Percentiles rank a stretch among this genome's conserved stretches.
phyloP scores from a whole-genome alignment of 331 rosid genomes.

The Quercus lobata region DNA sequence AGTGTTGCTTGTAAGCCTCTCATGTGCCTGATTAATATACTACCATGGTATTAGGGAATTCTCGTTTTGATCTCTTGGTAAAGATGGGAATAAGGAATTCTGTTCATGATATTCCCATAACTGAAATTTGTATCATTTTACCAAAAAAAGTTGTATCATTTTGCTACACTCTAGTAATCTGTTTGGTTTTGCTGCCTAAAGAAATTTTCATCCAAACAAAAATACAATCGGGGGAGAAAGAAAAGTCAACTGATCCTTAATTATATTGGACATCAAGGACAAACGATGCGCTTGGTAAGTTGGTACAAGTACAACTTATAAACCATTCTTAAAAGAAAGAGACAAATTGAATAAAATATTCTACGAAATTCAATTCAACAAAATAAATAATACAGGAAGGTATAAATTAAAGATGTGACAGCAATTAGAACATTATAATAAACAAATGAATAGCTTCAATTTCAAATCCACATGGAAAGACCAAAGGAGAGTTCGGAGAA shows the following conservation, averaged over 20 bases:
- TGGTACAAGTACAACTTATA: background rate
- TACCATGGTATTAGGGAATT: background rate
- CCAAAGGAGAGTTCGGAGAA: background rate
- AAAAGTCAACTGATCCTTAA: no score
- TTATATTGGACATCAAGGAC: no score
- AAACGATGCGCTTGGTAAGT: background rate
- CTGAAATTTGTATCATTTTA: background rate
- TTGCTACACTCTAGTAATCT: no score
- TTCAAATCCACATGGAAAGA: background rate
- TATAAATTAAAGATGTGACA: background rate
- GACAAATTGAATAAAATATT: background rate
- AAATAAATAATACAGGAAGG: background rate
- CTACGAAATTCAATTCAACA: background rate
- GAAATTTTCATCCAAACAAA: no score
- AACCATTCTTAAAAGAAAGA: background rate
- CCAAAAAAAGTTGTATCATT: no score
- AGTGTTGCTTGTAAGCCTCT: conserved; percentile 11
- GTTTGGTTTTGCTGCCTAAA: no score
- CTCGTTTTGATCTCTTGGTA: no score
- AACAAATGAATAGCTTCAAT: conserved; percentile 5
- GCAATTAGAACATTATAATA: background rate
- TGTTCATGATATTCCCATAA: background rate
- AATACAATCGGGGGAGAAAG: no score
- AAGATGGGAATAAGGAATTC: background rate
- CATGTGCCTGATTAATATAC: background rate